Conservation (phyloP, 257 asterid genomes). For the Ilex aquifolium region DNA sequence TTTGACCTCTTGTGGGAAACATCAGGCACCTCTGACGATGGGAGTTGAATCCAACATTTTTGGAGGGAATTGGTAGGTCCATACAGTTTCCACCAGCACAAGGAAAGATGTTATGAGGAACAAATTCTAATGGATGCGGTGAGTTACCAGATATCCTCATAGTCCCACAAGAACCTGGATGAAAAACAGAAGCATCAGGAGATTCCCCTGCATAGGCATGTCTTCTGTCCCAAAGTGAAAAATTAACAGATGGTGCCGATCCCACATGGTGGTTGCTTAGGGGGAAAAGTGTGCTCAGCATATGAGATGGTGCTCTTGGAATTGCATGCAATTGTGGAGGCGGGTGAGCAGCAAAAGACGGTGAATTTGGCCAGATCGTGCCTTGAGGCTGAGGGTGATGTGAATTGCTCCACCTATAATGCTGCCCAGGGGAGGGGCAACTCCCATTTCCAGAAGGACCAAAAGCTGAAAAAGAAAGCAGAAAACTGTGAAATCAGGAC, state of each 20-base stretch:
- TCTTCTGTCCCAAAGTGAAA: conserved; percentile 82
- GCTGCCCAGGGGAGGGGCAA: conserved; percentile 85
- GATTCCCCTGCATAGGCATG: conserved; percentile 73
- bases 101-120: conserved; percentile 66
- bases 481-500: conserved; percentile 9
- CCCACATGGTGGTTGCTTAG: conserved; percentile 77
- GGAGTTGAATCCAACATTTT: conserved; percentile 61
- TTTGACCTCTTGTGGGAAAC: conserved; percentile 86
- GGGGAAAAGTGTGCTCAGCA: conserved; percentile 59
- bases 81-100: conserved; percentile 59
- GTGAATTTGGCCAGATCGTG: conserved; percentile 72
- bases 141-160: conserved; percentile 74
- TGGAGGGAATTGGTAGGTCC: conserved; percentile 69
- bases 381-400: conserved; percentile 70
- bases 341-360: conserved; percentile 54
- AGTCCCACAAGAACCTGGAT: conserved; percentile 92
- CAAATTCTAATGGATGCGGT: conserved; percentile 73
- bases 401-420: conserved; percentile 74
- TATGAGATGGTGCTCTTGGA: conserved; percentile 64
- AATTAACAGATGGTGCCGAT: conserved; percentile 89
- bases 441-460: conserved; percentile 74
- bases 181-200: conserved; percentile 75
- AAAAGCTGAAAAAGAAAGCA: conserved; percentile 48
- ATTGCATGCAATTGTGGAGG: conserved; percentile 75
- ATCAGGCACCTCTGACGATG: conserved; percentile 83